Evolutionary conservation across 768 basidiomycete species (phyloP).

Genomic region (Mycena rebaudengoi): DNA sequence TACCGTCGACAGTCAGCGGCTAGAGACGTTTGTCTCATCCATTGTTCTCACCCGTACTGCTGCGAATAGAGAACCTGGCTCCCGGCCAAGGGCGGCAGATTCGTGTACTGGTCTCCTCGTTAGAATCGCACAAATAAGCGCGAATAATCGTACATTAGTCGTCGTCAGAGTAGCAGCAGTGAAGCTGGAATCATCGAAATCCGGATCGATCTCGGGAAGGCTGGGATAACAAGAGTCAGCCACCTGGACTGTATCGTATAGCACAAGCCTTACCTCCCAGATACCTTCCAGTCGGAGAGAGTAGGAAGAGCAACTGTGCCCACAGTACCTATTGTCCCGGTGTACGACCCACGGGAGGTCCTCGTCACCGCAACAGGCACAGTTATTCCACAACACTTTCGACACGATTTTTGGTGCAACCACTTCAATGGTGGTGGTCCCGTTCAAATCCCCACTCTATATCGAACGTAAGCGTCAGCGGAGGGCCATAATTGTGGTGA

Average conservation of each 20-base stretch:
- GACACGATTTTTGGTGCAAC: slow-evolving; percentile 49
- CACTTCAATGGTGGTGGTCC: slow-evolving; percentile 54
- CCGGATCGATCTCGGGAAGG: slow-evolving; percentile 56
- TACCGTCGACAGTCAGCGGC: slow-evolving; percentile 35
- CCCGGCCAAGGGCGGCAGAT: slow-evolving; percentile 54
- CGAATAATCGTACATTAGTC: slow-evolving; percentile 49
- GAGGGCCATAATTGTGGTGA: neutral
- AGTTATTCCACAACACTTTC: slow-evolving; percentile 53
- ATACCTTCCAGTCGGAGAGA: slow-evolving; percentile 54
- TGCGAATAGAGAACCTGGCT: slow-evolving; percentile 57
- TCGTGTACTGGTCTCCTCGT: slow-evolving; percentile 51
- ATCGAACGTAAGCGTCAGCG: neutral
- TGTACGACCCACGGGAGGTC: slow-evolving; percentile 41
- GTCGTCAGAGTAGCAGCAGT: slow-evolving; percentile 49
- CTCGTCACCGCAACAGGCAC: slow-evolving; percentile 30
- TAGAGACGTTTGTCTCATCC: slow-evolving; percentile 29
- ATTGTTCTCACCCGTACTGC: slow-evolving; percentile 54
- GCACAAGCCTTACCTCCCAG: slow-evolving; percentile 45
- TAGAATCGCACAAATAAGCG: neutral
- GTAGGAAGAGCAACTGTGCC: slow-evolving; percentile 41
- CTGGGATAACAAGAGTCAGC: slow-evolving; percentile 32
- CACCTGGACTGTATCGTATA: neutral
- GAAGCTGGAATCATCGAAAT: slow-evolving; percentile 60
- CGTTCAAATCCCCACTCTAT: slow-evolving; percentile 59
- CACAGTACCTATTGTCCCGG: slow-evolving; percentile 30